These are phyloP conservation scores for Ceratobasidium sp. DNA, from an alignment of 1,284 basidiomycete species.

Conservation along the genomic window DNA sequence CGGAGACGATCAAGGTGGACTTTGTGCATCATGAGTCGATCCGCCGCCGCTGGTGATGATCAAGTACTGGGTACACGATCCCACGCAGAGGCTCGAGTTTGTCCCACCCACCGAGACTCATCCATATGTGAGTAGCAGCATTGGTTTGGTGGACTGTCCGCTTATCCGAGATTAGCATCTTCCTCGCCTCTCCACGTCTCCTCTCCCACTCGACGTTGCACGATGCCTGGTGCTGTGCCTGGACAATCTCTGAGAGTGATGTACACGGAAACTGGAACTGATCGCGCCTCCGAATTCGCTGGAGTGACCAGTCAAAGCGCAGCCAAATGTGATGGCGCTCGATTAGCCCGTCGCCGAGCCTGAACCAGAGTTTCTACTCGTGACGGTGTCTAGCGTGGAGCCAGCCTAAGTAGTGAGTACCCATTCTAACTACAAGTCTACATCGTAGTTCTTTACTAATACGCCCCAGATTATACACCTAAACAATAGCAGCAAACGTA, in stretches of 20 bases:
- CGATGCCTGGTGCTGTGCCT: slow-evolving; percentile 98
- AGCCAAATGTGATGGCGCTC: slow-evolving; percentile 26
- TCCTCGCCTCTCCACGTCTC: slow-evolving; percentile 92
- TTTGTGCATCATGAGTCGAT: no score
- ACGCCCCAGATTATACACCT: slow-evolving; percentile 84
- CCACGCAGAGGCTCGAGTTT: slow-evolving; percentile 88
- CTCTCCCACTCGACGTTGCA: slow-evolving; percentile 88
- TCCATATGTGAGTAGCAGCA: slow-evolving; percentile 76
- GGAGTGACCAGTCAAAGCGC: slow-evolving; percentile 62
- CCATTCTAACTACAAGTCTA: neutral
- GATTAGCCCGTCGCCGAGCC: slow-evolving; percentile 19
- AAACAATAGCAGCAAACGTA: slow-evolving; percentile 91
- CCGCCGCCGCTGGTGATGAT: slow-evolving; percentile 3
- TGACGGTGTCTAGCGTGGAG: slow-evolving; percentile 94
- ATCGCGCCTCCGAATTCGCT: slow-evolving; percentile 90
- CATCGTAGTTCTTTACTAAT: slow-evolving; percentile 46
- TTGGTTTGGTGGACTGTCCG: slow-evolving; percentile 18
- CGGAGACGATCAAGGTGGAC: slow-evolving; percentile 65
- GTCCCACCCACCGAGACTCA: slow-evolving; percentile 81
- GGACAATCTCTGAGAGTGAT: slow-evolving; percentile 95
- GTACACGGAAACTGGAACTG: slow-evolving; percentile 98
- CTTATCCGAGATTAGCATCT: slow-evolving; percentile 69
- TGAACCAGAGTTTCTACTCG: slow-evolving; percentile 71
- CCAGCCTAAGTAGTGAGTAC: slow-evolving; percentile 84
- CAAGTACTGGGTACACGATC: slow-evolving; percentile 65